phyloP scores from a whole-genome alignment of 257 asterid genomes.

The Solanum habrochaites region DNA sequence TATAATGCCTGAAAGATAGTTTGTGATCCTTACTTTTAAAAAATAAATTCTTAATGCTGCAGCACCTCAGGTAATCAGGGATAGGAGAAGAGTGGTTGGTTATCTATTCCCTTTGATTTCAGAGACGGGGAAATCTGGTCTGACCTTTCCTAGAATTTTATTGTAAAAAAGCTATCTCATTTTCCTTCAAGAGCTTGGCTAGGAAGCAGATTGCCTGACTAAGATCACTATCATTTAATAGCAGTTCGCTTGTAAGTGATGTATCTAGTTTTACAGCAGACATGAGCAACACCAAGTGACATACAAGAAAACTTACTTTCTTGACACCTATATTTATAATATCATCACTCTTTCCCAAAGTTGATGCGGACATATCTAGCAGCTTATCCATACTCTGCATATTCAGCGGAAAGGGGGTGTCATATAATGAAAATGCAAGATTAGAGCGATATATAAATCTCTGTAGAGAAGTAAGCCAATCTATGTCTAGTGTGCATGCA shows the following conservation, averaged over 20 bases:
- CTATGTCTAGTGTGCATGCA: neutral
- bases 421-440: neutral
- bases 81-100: neutral
- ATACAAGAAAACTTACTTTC: constrained; percentile 25
- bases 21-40: neutral
- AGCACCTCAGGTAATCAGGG: neutral
- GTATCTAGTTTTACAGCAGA: neutral
- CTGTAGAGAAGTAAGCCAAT: neutral
- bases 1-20: neutral
- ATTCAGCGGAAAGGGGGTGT: constrained; percentile 4
- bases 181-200: neutral
- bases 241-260: neutral
- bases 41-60: neutral
- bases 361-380: constrained; percentile 47
- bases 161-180: neutral
- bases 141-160: neutral
- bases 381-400: constrained; percentile 80
- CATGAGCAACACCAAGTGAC: neutral
- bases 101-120: neutral
- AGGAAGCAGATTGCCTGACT: neutral
- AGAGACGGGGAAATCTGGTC: neutral
- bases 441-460: neutral
- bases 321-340: constrained; percentile 22
- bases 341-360: constrained; percentile 49
- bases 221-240: neutral